Evolutionary conservation across 2,329 filamentous ascomycete species (phyloP).

Genomic region (Epichloe gansuensis): DNA sequence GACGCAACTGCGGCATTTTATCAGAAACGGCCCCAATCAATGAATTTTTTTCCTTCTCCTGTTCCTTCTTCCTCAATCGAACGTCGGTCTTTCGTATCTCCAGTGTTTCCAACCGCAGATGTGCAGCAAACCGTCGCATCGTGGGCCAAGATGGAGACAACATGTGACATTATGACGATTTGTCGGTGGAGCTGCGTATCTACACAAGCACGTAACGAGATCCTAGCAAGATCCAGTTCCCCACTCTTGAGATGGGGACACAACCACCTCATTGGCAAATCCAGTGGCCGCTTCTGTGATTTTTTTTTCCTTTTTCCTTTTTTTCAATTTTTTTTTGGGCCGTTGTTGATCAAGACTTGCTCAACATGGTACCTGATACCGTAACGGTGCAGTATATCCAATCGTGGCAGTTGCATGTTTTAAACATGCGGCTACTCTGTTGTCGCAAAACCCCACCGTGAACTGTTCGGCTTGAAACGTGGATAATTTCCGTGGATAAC

Average conservation of each 20-base stretch:
- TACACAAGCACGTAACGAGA: constrained; percentile 1
- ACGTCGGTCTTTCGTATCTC: constrained; percentile 13
- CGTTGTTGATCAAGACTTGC: too few relatives aligned
- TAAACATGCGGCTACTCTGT: too few relatives aligned
- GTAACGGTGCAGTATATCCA: too few relatives aligned
- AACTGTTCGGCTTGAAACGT: too few relatives aligned
- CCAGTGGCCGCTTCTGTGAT: background rate
- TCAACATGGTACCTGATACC: too few relatives aligned
- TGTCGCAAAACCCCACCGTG: too few relatives aligned
- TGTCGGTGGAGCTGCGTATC: constrained; percentile 5
- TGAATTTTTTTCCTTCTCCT: background rate
- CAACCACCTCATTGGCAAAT: background rate
- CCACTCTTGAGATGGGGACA: constrained; percentile 5
- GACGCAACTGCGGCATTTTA: constrained; percentile 20
- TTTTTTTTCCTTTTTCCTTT: background rate
- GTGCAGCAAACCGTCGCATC: constrained; percentile 3
- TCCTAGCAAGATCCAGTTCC: constrained; percentile 7
- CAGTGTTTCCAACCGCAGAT: constrained; percentile 7
- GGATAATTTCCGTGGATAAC: too few relatives aligned
- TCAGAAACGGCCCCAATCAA: constrained; percentile 11
- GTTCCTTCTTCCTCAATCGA: constrained; percentile 7
- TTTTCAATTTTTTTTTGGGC: too few relatives aligned
- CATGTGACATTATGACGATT: constrained; percentile 5
- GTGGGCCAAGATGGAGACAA: constrained; percentile 3
- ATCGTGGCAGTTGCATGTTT: too few relatives aligned